These are phyloP conservation scores for Fusarium liriodendri DNA, from an alignment of 2,329 filamentous ascomycete genomes.

Conservation along the genomic window DNA sequence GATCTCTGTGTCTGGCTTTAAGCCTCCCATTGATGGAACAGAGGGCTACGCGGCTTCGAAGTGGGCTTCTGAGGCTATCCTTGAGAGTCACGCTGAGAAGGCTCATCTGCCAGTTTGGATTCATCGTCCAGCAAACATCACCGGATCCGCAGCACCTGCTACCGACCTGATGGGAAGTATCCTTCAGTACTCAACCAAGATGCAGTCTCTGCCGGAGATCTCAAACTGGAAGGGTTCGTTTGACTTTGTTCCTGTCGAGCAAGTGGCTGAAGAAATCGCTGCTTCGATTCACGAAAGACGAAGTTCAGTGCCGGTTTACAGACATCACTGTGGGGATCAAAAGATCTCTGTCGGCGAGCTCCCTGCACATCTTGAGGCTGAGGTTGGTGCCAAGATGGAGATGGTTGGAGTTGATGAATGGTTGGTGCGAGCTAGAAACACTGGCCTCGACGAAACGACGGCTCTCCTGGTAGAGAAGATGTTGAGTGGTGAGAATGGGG, in stretches of 20 bases:
- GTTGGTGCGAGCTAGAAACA: background rate
- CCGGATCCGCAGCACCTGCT: background rate
- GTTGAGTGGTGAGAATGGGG: background rate
- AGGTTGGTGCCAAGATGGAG: background rate
- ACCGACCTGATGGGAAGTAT: background rate
- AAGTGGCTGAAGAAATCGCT: background rate
- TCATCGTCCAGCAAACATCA: background rate
- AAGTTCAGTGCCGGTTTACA: background rate
- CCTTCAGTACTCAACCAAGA: background rate
- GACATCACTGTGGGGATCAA: background rate
- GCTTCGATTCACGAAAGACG: background rate
- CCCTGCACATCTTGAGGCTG: background rate
- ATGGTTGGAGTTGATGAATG: background rate
- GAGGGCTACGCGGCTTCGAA: constrained; percentile 49
- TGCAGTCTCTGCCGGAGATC: background rate
- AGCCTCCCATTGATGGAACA: background rate
- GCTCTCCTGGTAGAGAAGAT: background rate
- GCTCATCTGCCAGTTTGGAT: background rate
- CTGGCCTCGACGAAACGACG: background rate
- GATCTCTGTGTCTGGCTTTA: background rate
- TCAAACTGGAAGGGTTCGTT: background rate
- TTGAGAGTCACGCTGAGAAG: constrained; percentile 31
- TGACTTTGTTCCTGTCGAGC: background rate
- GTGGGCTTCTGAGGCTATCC: constrained; percentile 48
- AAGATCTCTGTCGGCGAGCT: background rate